A percentile compares a stretch with the other conserved stretches of the same genome.
Evolutionary conservation across 768 basidiomycete genomes (phyloP).

Genomic region (Psilocybe sp.): DNA sequence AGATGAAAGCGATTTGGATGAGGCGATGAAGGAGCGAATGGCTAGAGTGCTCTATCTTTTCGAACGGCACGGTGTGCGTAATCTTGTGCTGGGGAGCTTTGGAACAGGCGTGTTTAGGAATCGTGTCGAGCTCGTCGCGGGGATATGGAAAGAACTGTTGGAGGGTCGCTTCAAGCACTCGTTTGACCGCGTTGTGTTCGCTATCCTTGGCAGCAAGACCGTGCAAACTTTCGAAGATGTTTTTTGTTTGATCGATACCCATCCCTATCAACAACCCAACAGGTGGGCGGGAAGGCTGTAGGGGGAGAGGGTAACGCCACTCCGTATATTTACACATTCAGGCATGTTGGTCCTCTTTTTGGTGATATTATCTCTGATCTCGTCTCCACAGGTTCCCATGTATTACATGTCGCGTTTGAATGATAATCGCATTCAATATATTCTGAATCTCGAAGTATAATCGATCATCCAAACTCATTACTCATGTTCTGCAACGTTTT

Average conservation of each 20-base stretch:
- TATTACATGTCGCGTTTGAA: too few species aligned
- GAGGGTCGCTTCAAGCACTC: constrained; percentile 46
- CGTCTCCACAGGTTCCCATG: too few species aligned
- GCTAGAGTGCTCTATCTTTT: constrained; percentile 61
- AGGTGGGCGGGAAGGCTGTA: too few species aligned
- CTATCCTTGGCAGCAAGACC: constrained; percentile 35
- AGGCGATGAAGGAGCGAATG: constrained; percentile 69
- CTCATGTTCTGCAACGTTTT: too few species aligned
- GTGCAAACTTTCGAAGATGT: constrained; percentile 20
- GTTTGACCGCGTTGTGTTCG: constrained; percentile 66
- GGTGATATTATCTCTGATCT: too few species aligned
- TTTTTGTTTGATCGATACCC: constrained; percentile 13
- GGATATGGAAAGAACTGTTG: constrained; percentile 62
- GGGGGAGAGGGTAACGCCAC: too few species aligned
- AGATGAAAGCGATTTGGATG: constrained; percentile 24
- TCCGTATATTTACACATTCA: too few species aligned
- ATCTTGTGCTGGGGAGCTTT: constrained; percentile 70
- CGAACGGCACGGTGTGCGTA: constrained; percentile 51
- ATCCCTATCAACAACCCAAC: too few species aligned
- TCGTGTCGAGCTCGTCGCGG: constrained; percentile 51
- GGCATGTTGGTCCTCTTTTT: too few species aligned
- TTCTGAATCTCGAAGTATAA: too few species aligned
- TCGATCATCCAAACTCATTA: too few species aligned
- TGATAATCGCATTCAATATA: too few species aligned
- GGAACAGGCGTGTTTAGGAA: constrained; percentile 76